These are phyloP conservation scores for Xerocomellus amylosporus DNA, from an alignment of 768 basidiomycete species.

Conservation along the genomic window DNA sequence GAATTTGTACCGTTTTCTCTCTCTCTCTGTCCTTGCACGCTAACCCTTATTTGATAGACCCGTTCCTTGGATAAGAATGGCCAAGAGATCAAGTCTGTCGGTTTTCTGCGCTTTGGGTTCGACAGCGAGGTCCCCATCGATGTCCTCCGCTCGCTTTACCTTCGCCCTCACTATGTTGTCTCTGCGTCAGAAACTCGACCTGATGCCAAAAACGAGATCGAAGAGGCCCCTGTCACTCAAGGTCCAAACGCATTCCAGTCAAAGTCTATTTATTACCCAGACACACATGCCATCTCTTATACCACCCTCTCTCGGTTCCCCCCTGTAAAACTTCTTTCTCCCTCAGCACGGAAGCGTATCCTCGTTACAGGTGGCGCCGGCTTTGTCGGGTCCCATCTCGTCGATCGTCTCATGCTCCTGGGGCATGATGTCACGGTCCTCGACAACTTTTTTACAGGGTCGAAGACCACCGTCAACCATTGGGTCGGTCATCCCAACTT, in stretches of 20 bases:
- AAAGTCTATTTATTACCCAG: conserved; percentile 82
- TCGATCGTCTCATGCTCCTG: conserved; percentile 95
- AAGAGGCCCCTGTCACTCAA: conserved; percentile 32
- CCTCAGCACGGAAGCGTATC: conserved; percentile 78
- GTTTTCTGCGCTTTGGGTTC: conserved; percentile 85
- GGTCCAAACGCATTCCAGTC: conserved; percentile 61
- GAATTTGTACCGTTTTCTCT: conserved; percentile 13
- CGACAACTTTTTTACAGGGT: conserved; percentile 99
- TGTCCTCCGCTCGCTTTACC: conserved; percentile 81
- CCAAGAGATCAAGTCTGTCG: conserved; percentile 72
- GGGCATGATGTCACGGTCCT: conserved; percentile 97
- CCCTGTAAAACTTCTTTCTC: conserved; percentile 83
- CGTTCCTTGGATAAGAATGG: conserved; percentile 72
- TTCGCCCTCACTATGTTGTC: conserved; percentile 73
- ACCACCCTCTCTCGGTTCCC: conserved; percentile 90
- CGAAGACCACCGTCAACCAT: conserved; percentile 92
- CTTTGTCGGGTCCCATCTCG: conserved; percentile 98
- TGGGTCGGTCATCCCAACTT: conserved; percentile 99
- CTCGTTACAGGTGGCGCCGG: conserved; percentile 97
- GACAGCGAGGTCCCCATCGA: conserved; percentile 81
- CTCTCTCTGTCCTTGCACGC: not conserved
- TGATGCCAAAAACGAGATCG: conserved; percentile 39
- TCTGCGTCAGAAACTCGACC: conserved; percentile 38
- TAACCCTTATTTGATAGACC: conserved; percentile 40
- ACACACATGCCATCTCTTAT: conserved; percentile 82